Base-by-base conservation (phyloP, 495 filamentous ascomycete species). In the Hypoxylon intermedium region DNA sequence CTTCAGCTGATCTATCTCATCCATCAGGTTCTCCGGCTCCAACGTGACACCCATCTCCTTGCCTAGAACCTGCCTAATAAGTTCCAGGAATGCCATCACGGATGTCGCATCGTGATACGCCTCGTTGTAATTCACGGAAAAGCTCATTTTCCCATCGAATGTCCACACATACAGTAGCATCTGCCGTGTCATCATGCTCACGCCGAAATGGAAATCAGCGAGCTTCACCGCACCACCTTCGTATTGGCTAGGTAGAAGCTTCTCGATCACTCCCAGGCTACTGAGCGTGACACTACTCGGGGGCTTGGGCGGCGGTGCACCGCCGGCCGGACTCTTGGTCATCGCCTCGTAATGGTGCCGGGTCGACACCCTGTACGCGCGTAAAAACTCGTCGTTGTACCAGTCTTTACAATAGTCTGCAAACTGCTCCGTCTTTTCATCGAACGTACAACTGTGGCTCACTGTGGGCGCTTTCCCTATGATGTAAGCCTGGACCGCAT, bases 121-220 rank as follows among this genome's bases (percentile, higher is more conserved):
- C 3, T 64, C 55, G 30, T 68, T 68, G 31, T 65, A 68, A 36
- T 65, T 65, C 1, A 68, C 40, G 9, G 65, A 60, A 11, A 68
- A 40, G n/a, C 18, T 65, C 33, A 68, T 36, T 33, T 57, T 44
- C 5, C 60, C 55, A 11, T 50, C 60, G 20, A 68, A 68, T 11
- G 65, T 60, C 60, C 60, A 68, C 16, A 57, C 46, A 44, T 68
- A 68, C 42, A 68, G 18, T 26, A 60, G 19, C 36, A 60, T 60
- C 55, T 68, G 65, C 6, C 65, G 38, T 5, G 60, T 68, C 65
- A 68, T 44, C 41, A 68, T 60, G 30, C 54, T 60, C 21, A 59
- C 50, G 15, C 65, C 65, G 24, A 68, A 65, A 5, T 40, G 54
- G 28, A 65, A 68, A 6, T 58, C 24, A 6, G 31, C 53, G 5